Evolutionary conservation across 2,329 filamentous ascomycete genomes (phyloP).

Genomic region (Monosporascus sp.): DNA sequence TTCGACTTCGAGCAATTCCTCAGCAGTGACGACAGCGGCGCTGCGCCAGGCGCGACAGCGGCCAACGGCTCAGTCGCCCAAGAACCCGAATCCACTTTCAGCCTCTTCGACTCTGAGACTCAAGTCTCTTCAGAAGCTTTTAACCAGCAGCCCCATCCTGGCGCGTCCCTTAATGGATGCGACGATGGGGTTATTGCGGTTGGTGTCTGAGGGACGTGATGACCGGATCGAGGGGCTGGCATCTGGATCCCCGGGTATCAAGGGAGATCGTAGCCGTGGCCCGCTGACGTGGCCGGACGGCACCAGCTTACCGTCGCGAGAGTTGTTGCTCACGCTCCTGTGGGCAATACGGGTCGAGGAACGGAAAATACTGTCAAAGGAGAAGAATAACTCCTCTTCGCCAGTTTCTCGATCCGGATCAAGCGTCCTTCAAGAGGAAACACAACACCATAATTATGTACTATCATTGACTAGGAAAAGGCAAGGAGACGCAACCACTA

Average conservation of each 20-base stretch:
- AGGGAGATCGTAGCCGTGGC: constrained; percentile 29
- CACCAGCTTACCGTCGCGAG: constrained; percentile 31
- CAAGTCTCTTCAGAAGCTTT: constrained; percentile 58
- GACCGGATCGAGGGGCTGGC: constrained; percentile 37
- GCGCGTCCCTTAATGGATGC: constrained; percentile 69
- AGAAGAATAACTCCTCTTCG: constrained; percentile 15
- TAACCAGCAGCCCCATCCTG: constrained; percentile 69
- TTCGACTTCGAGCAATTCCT: constrained; percentile 46
- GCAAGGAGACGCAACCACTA: background rate
- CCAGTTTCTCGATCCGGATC: constrained; percentile 20
- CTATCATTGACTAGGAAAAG: constrained; percentile 1
- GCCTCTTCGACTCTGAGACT: constrained; percentile 54
- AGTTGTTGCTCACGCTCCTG: constrained; percentile 30
- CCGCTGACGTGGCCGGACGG: constrained; percentile 29
- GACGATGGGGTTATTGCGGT: constrained; percentile 70
- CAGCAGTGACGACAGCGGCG: constrained; percentile 44
- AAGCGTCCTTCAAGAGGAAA: constrained; percentile 21
- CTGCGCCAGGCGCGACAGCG: constrained; percentile 43
- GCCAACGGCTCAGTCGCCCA: constrained; percentile 43
- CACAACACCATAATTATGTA: constrained; percentile 19
- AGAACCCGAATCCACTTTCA: constrained; percentile 47
- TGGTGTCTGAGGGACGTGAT: constrained; percentile 55
- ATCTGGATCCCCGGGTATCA: constrained; percentile 30
- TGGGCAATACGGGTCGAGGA: constrained; percentile 31
- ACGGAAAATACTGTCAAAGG: constrained; percentile 20